phyloP scores from a whole-genome alignment of 2,329 filamentous ascomycete genomes.

The Mycosphaerella arachidis region DNA sequence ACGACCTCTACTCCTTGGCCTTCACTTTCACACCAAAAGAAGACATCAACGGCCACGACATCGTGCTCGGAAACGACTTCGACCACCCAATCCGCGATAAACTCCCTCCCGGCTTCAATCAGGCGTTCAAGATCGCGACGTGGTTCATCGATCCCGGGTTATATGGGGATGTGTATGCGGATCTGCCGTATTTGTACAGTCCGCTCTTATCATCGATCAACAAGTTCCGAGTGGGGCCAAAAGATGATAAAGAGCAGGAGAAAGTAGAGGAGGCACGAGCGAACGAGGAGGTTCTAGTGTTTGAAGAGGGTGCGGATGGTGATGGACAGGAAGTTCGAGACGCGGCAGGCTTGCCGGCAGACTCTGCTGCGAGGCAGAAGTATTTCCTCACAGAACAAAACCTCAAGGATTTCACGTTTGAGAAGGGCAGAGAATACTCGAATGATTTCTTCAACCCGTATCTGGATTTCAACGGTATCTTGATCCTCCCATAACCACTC shows the following conservation, averaged over 20 bases:
- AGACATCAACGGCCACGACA: conserved; percentile 61
- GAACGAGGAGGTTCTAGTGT: conserved; percentile 57
- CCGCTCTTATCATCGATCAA: conserved; percentile 78
- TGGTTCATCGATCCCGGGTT: conserved; percentile 89
- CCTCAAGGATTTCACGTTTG: conserved; percentile 57
- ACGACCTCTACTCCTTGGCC: conserved; percentile 80
- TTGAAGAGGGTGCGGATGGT: conserved; percentile 48
- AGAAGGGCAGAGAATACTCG: conserved; percentile 57
- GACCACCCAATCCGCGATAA: conserved; percentile 82
- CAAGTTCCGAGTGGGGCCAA: conserved; percentile 61
- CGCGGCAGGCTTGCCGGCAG: conserved; percentile 38
- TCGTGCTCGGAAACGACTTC: conserved; percentile 95
- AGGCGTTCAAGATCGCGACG: conserved; percentile 78
- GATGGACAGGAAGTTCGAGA: conserved; percentile 41
- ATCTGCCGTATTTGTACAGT: conserved; percentile 81
- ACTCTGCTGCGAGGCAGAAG: conserved; percentile 51
- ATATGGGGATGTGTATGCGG: conserved; percentile 83
- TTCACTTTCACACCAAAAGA: conserved; percentile 72
- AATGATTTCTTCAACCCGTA: conserved; percentile 88
- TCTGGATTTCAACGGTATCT: conserved; percentile 70
- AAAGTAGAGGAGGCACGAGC: conserved; percentile 33
- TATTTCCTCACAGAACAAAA: conserved; percentile 55
- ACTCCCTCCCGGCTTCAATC: conserved; percentile 79
- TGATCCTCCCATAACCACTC: not conserved
- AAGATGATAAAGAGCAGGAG: conserved; percentile 33